Conservation (phyloP, 1,284 basidiomycete species). For the Ustilago esculenta region DNA sequence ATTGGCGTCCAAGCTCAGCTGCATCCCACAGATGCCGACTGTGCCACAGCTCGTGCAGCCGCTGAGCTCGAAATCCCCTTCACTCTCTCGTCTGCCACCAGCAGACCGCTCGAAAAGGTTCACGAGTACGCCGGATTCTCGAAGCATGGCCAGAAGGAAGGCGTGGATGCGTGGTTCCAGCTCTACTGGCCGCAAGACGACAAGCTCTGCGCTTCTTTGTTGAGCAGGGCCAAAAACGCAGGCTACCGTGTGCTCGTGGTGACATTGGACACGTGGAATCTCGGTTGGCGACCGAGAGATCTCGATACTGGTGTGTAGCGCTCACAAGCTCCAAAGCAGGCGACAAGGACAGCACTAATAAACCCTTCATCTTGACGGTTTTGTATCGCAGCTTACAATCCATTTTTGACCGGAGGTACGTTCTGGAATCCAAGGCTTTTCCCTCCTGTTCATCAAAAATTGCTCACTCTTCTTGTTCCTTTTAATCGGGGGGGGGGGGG, state of each 20-base stretch:
- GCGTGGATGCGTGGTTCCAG: slow-evolving; percentile 57
- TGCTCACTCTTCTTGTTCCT: no score
- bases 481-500: no score
- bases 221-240: slow-evolving; percentile 74
- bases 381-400: slow-evolving; percentile 74
- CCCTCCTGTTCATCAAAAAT: no score
- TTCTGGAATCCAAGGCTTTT: no score
- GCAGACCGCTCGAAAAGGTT: slow-evolving; percentile 50
- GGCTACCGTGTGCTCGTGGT: slow-evolving; percentile 76
- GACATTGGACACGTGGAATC: slow-evolving; percentile 59
- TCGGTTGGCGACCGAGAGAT: slow-evolving; percentile 55
- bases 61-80: slow-evolving; percentile 49
- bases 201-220: slow-evolving; percentile 75
- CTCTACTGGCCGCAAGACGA: slow-evolving; percentile 72
- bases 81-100: slow-evolving; percentile 53
- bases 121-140: slow-evolving; percentile 29
- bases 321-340: no score
- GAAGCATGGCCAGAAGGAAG: slow-evolving; percentile 19
- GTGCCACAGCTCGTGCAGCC: slow-evolving; percentile 47
- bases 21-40: slow-evolving; percentile 39
- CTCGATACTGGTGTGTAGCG: slow-evolving; percentile 30
- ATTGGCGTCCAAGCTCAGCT: slow-evolving; percentile 59
- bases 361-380: no score
- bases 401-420: slow-evolving; percentile 74
- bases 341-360: no score